Percentiles rank a stretch among this genome's conserved stretches.
These are phyloP conservation scores for Cyclotella choctawhatcheeana DNA, from an alignment of 108 stramenopile species.

Conservation along the genomic window DNA sequence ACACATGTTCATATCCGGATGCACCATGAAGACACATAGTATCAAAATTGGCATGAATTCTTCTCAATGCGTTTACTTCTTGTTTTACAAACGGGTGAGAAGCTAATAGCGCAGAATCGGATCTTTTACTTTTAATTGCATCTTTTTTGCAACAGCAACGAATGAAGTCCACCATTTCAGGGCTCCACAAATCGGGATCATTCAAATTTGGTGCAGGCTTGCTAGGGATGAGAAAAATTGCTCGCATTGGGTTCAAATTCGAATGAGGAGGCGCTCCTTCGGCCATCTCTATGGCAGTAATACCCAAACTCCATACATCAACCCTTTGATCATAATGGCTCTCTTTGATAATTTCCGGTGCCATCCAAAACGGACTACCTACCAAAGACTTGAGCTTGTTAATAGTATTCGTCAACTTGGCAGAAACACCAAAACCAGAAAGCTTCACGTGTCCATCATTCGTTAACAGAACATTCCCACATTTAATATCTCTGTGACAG, in stretches of 20 bases:
- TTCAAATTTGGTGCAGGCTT: slow-evolving; percentile 88
- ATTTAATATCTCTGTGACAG: slow-evolving; percentile 96
- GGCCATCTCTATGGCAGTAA: slow-evolving; percentile 97
- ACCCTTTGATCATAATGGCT: slow-evolving; percentile 96
- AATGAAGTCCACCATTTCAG: slow-evolving; percentile 92
- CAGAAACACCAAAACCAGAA: slow-evolving; percentile 94
- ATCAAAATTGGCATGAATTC: slow-evolving; percentile 61
- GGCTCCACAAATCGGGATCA: slow-evolving; percentile 90
- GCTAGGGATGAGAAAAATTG: slow-evolving; percentile 89
- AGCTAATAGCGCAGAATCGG: slow-evolving; percentile 77
- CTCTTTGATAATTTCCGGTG: slow-evolving; percentile 96
- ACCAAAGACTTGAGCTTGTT: slow-evolving; percentile 97
- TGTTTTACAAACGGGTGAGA: slow-evolving; percentile 85
- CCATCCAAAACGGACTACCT: slow-evolving; percentile 99
- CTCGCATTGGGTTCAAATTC: slow-evolving; percentile 87
- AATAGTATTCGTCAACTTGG: slow-evolving; percentile 91
- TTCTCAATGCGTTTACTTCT: slow-evolving; percentile 78
- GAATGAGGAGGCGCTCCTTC: slow-evolving; percentile 98
- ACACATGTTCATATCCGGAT: slow-evolving; percentile 32
- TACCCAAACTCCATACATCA: slow-evolving; percentile 98
- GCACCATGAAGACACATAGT: slow-evolving; percentile 24
- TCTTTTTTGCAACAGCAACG: slow-evolving; percentile 90
- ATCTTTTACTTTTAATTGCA: slow-evolving; percentile 78
- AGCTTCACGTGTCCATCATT: slow-evolving; percentile 89
- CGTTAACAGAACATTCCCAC: slow-evolving; percentile 93